Percentiles rank a stretch among this genome's conserved stretches.
phyloP scores from a whole-genome alignment of 352 stramenopile genomes.

The Phytophthora sp. region DNA sequence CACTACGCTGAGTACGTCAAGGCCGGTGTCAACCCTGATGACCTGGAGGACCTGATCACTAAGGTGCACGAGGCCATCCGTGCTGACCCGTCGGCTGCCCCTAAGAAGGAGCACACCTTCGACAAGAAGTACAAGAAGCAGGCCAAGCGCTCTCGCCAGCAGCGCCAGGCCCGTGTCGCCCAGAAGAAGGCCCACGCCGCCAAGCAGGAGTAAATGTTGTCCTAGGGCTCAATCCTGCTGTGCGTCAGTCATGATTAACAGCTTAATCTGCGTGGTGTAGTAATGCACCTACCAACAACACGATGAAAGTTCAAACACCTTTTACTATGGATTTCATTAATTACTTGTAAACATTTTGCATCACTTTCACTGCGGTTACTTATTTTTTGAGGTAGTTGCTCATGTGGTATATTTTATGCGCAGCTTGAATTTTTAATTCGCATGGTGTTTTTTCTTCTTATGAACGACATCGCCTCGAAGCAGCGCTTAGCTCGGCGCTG shows the following conservation, averaged over 20 bases:
- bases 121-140: conserved; percentile 96
- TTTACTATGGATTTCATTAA: too few relatives aligned
- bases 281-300: conserved; percentile 28
- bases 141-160: conserved; percentile 93
- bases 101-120: conserved; percentile 92
- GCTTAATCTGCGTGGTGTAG: conserved; percentile 20
- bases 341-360: too few relatives aligned
- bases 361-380: too few relatives aligned
- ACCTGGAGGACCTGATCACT: conserved; percentile 92
- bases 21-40: conserved; percentile 92
- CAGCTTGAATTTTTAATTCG: too few relatives aligned
- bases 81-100: conserved; percentile 92
- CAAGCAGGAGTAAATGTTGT: conserved; percentile 48
- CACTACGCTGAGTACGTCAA: conserved; percentile 97
- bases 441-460: too few relatives aligned
- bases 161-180: conserved; percentile 95
- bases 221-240: conserved; percentile 2
- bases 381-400: not conserved
- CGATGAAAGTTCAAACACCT: conserved; percentile 50
- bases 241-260: not conserved
- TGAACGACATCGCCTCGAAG: too few relatives aligned
- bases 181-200: conserved; percentile 96
- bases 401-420: too few relatives aligned
- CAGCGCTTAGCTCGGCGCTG: too few relatives aligned
- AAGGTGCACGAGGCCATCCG: conserved; percentile 98